Conservation (phyloP, 192 early-diverging fungal species). For the Coemansia sp. region DNA sequence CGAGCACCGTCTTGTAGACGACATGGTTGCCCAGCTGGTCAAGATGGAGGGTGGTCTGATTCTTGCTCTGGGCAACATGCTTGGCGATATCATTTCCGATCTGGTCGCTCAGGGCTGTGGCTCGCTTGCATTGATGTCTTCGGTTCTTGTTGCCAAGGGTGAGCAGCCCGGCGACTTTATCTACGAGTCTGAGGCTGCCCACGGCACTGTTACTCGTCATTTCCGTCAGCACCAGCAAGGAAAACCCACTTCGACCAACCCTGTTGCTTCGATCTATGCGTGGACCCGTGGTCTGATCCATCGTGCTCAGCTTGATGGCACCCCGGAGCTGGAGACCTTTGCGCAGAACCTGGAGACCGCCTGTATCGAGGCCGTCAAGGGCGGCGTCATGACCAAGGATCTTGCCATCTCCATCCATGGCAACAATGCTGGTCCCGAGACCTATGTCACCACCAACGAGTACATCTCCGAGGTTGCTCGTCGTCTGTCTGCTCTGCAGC, state of each 20-base stretch:
- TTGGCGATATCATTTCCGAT: slow-evolving; percentile 95
- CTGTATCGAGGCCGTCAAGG: slow-evolving; percentile 85
- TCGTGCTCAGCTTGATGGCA: slow-evolving; percentile 91
- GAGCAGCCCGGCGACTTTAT: slow-evolving; percentile 73
- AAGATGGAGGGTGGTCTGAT: slow-evolving; percentile 94
- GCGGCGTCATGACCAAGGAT: slow-evolving; percentile 96
- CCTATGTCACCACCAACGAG: slow-evolving; percentile 86
- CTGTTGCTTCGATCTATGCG: slow-evolving; percentile 96
- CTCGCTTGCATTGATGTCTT: slow-evolving; percentile 94
- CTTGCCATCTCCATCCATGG: slow-evolving; percentile 94
- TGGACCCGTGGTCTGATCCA: slow-evolving; percentile 93
- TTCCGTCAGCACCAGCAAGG: slow-evolving; percentile 97
- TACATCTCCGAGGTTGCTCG: slow-evolving; percentile 86
- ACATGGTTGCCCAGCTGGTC: slow-evolving; percentile 97
- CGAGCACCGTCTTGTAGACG: slow-evolving; percentile 97
- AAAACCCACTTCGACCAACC: slow-evolving; percentile 92
- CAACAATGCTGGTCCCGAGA: slow-evolving; percentile 66
- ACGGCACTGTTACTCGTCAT: slow-evolving; percentile 95
- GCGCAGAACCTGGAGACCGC: slow-evolving; percentile 80
- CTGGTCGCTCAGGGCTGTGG: slow-evolving; percentile 97
- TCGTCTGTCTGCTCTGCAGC: slow-evolving; percentile 53
- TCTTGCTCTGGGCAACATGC: slow-evolving; percentile 95
- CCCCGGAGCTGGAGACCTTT: slow-evolving; percentile 73
- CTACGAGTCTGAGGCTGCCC: slow-evolving; percentile 94
- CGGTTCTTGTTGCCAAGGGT: slow-evolving; percentile 91